phyloP scores from a whole-genome alignment of 176 grass and related monocot species.

The Secale cereale region DNA sequence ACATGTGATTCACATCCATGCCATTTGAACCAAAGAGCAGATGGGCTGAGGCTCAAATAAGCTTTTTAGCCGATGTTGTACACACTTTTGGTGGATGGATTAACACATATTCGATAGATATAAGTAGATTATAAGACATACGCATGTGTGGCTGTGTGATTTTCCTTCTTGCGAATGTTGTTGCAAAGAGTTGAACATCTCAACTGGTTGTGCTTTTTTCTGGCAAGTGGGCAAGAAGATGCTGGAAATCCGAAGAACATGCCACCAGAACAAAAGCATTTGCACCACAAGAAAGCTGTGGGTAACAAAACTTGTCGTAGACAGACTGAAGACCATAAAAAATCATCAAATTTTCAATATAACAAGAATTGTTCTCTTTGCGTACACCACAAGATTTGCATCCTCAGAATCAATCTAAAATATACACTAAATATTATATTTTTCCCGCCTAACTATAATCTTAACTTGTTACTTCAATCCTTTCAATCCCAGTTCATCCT shows the following conservation, averaged over 20 bases:
- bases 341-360: not conserved
- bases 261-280: not conserved
- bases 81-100: not conserved
- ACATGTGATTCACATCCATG: not conserved
- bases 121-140: not conserved
- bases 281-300: slow-evolving; percentile 26
- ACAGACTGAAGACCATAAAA: not conserved
- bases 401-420: not conserved
- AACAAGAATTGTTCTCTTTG: not conserved
- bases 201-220: slow-evolving; percentile 13
- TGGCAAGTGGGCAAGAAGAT: not conserved
- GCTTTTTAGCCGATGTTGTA: not conserved
- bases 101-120: not conserved
- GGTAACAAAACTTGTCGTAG: not conserved
- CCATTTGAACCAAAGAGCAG: not conserved
- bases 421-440: not conserved
- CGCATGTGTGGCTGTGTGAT: not conserved
- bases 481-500: slow-evolving; percentile 1
- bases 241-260: not conserved
- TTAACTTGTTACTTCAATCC: not conserved
- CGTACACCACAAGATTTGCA: not conserved
- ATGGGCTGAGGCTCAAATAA: not conserved
- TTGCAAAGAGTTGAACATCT: not conserved
- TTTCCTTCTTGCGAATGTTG: not conserved
- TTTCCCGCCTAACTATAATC: not conserved